phyloP scores from a whole-genome alignment of 345 rosid species.

The Hibiscus trionum region DNA sequence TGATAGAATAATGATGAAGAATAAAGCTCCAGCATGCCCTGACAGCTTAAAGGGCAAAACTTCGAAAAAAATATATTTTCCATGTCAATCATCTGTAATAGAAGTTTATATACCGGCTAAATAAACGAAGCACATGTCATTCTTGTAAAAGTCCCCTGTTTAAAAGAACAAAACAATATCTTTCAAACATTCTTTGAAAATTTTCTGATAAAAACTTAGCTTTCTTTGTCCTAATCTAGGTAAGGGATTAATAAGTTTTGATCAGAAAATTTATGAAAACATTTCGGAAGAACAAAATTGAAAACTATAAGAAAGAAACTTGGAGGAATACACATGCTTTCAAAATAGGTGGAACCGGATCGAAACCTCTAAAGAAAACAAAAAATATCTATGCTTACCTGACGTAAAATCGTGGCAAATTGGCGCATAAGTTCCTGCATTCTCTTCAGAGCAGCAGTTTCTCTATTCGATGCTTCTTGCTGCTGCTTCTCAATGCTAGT shows the following conservation, averaged over 20 bases:
- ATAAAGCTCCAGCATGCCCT: not conserved
- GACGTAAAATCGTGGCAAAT: conserved; percentile 39
- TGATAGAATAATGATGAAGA: not conserved
- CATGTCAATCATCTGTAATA: not conserved
- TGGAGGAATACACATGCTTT: not conserved
- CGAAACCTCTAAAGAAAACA: not conserved
- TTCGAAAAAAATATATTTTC: not conserved
- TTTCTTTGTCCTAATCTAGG: not conserved
- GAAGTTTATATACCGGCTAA: not conserved
- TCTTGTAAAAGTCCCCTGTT: not conserved
- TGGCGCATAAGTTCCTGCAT: conserved; percentile 61
- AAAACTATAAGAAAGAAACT: not conserved
- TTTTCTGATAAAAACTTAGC: not conserved
- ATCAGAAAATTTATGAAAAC: not conserved
- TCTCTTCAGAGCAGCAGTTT: conserved; percentile 33
- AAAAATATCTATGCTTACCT: conserved; percentile 30
- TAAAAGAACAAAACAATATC: not conserved
- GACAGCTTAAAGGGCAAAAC: not conserved
- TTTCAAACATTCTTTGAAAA: not conserved
- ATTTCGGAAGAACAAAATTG: not conserved
- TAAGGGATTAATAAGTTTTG: not conserved
- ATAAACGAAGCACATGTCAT: not conserved
- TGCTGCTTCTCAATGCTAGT: conserved; percentile 33
- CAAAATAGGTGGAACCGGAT: not conserved
- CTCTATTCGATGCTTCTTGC: conserved; percentile 27